Base-by-base conservation (phyloP, 2,329 filamentous ascomycete species). In the Dendrostoma leiphaemia region DNA sequence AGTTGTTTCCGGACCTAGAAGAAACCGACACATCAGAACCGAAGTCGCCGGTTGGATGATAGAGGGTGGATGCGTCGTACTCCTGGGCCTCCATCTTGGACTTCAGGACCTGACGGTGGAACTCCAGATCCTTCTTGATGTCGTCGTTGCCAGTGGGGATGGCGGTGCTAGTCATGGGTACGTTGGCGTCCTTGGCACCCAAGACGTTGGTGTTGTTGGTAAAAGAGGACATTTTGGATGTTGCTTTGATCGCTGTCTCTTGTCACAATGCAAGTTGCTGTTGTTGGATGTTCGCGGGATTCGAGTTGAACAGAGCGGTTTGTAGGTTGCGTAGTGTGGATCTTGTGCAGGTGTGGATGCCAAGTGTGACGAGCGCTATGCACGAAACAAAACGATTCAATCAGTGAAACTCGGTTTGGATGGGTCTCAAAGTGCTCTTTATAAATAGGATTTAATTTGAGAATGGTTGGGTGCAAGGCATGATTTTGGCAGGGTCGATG, bases 61-160 rank as follows among this genome's bases (percentile, higher is more conserved):
- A 13, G 8, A 26, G 10, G 31, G n/a, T n/a, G n/a, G 45, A 24
- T 1, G 19, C 10, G 29, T 29, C 46, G 10, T 45, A 57, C 52
- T 49, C 41, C 50, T 82, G 75, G 60, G 82, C 79, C 64, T 84
- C 79, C 70, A 90, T 83, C 77, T 88, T 89, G 68, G 80, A 83
- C 68, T 90, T 82, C 56, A 91, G 76, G 53, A 89, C 78, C 73
- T 90, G 85, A 59, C 88, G 87, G 68, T 91, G 88, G 68, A 89
- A 89, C 66, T 91, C 88, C 78, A 92, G 83, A 51, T 83, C 72
- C 57, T 80, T 73, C 56, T 63, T 53, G 64, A 73, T 70, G 51
- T 26, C 54, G 37, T 65, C 62, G 68, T 79, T 76, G 63, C 59
- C 63, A 51, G 60, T 64, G 53, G 59, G 60, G 59, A 63, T 63